Percentiles rank a stretch among this genome's conserved stretches.
These are phyloP conservation scores for Agaricus subrufescens DNA, from an alignment of 768 basidiomycete species.

Conservation along the genomic window DNA sequence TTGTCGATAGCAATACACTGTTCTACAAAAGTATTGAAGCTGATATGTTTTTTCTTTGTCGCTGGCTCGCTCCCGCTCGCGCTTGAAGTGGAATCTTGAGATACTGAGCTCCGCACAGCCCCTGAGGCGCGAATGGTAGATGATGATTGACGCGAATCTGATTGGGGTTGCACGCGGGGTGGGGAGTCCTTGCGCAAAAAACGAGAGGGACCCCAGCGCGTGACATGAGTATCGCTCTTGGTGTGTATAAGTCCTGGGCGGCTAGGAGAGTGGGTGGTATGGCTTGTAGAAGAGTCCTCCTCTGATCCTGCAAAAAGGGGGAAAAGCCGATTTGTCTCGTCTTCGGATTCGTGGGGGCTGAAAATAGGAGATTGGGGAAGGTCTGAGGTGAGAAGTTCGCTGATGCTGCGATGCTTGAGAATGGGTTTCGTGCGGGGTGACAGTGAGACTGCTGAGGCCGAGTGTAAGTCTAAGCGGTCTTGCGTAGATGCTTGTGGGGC, in stretches of 20 bases:
- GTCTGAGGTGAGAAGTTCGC: conserved; percentile 81
- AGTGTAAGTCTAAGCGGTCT: conserved; percentile 49
- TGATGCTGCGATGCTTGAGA: conserved; percentile 90
- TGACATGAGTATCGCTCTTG: conserved; percentile 85
- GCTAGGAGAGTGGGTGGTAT: conserved; percentile 15
- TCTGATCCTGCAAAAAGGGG: conserved; percentile 6
- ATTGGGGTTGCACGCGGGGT: conserved; percentile 47
- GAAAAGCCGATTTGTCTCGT: conserved; percentile 34
- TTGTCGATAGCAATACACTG: conserved; percentile 91
- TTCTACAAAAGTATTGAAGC: conserved; percentile 97
- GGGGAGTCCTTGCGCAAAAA: conserved; percentile 65
- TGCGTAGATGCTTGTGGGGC: conserved; percentile 37
- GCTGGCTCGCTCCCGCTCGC: conserved; percentile 20
- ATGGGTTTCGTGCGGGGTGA: conserved; percentile 70
- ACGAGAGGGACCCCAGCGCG: conserved; percentile 43
- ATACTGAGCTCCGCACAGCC: conserved; percentile 22
- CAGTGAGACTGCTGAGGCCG: conserved; percentile 14
- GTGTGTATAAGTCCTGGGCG: conserved; percentile 73
- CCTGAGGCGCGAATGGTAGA: conserved; percentile 16
- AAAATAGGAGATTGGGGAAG: conserved; percentile 60
- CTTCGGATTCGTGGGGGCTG: conserved; percentile 51
- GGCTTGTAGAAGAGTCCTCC: neutral
- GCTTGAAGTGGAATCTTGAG: conserved; percentile 31
- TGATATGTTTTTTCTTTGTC: conserved; percentile 81
- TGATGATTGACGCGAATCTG: conserved; percentile 11